Evolutionary conservation across 179 eudicot genomes (phyloP).

Genomic region (Silene coronaria): DNA sequence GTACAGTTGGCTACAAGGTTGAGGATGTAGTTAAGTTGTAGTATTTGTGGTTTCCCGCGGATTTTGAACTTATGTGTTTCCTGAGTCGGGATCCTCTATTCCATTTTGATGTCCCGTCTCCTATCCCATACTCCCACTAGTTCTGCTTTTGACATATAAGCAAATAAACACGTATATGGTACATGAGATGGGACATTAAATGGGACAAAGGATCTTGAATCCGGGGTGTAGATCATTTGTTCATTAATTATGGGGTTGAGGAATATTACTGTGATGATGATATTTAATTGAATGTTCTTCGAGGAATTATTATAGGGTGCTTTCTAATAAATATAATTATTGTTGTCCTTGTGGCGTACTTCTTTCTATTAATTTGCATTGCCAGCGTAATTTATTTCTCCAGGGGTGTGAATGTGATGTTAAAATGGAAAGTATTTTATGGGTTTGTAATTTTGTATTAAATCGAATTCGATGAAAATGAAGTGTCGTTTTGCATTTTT

Average conservation of each 20-base stretch:
- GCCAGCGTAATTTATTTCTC: background rate
- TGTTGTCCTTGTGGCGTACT: background rate
- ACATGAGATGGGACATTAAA: too few relatives aligned
- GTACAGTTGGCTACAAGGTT: background rate
- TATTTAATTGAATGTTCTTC: background rate
- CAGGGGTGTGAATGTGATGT: background rate
- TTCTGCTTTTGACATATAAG: too few relatives aligned
- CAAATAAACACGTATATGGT: too few relatives aligned
- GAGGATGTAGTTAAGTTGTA: background rate
- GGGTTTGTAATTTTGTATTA: background rate
- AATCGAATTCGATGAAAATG: background rate
- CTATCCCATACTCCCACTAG: too few relatives aligned
- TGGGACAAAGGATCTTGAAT: too few relatives aligned
- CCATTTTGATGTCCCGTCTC: too few relatives aligned
- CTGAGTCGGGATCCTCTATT: too few relatives aligned
- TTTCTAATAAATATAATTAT: slow-evolving; percentile 1
- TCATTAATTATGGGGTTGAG: background rate
- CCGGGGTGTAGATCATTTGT: background rate
- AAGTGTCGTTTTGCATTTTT: background rate
- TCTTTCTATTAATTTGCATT: background rate
- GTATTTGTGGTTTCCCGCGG: background rate
- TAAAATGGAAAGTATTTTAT: slow-evolving; percentile 7
- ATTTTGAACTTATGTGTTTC: background rate
- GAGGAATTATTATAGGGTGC: background rate
- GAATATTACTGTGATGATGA: background rate